Conservation (phyloP, 1,284 basidiomycete genomes). For the Takashimella koratensis region DNA sequence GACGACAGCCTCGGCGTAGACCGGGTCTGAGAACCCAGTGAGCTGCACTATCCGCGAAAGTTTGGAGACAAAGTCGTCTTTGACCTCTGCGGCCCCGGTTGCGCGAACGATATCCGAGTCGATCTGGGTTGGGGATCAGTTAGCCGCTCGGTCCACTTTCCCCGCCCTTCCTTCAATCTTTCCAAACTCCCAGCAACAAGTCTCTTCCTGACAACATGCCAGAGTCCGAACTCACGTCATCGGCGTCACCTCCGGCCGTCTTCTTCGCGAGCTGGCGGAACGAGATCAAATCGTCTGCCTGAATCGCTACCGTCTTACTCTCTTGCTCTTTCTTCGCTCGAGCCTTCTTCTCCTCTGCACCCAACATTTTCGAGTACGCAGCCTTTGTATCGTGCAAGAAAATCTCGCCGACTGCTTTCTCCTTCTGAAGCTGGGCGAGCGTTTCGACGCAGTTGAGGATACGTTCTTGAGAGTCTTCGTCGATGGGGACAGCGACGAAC, state of each 20-base stretch:
- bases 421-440: slow-evolving; percentile 65
- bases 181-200: too few species aligned
- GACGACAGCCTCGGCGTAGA: slow-evolving; percentile 97
- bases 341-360: slow-evolving; percentile 86
- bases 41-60: slow-evolving; percentile 92
- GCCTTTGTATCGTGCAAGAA: slow-evolving; percentile 91
- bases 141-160: too few species aligned
- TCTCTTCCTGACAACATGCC: too few species aligned
- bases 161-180: too few species aligned
- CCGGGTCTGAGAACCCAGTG: slow-evolving; percentile 96
- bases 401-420: slow-evolving; percentile 67
- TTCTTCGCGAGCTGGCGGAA: slow-evolving; percentile 97
- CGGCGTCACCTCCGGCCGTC: slow-evolving; percentile 67
- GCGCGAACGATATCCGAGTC: slow-evolving; percentile 85
- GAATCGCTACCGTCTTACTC: slow-evolving; percentile 67
- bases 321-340: slow-evolving; percentile 82
- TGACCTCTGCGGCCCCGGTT: slow-evolving; percentile 76
- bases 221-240: slow-evolving; percentile 76
- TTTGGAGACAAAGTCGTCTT: slow-evolving; percentile 96
- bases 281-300: slow-evolving; percentile 86
- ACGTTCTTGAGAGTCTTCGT: slow-evolving; percentile 95
- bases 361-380: slow-evolving; percentile 92
- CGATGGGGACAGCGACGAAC: slow-evolving; percentile 87
- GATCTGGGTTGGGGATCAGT: slow-evolving; percentile 58
- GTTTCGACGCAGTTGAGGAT: slow-evolving; percentile 97